Evolutionary conservation across 1,284 basidiomycete genomes (phyloP).

Genomic region (Porodaedalea pini): DNA sequence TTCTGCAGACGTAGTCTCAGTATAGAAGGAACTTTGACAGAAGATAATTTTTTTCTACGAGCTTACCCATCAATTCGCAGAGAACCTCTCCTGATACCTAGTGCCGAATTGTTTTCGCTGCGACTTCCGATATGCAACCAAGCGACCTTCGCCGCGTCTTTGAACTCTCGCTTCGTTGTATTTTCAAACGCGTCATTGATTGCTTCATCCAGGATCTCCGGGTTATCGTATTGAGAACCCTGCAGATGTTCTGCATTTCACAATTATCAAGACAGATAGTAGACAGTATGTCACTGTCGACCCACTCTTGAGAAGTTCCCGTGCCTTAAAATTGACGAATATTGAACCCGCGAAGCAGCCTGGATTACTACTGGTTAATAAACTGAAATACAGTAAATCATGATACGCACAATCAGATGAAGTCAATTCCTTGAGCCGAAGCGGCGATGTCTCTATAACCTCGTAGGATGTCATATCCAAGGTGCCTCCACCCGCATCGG

Average conservation of each 20-base stretch:
- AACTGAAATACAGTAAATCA: no score
- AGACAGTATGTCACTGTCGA: no score
- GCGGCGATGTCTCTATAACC: conserved; percentile 58
- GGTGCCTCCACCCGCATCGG: conserved; percentile 76
- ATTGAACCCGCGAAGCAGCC: conserved; percentile 76
- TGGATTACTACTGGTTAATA: conserved; percentile 26
- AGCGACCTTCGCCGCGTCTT: conserved; percentile 58
- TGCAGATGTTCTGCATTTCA: not conserved
- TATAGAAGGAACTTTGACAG: not conserved
- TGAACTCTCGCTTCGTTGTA: conserved; percentile 72
- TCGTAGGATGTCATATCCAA: conserved; percentile 76
- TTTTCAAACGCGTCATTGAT: conserved; percentile 67
- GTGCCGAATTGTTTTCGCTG: conserved; percentile 61
- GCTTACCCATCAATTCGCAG: conserved; percentile 66
- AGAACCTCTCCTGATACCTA: conserved; percentile 65
- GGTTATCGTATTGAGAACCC: conserved; percentile 47
- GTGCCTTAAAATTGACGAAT: conserved; percentile 52
- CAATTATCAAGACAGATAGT: not conserved
- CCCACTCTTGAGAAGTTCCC: conserved; percentile 5
- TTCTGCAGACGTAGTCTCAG: conserved; percentile 29
- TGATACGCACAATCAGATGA: conserved; percentile 64
- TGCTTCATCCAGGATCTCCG: conserved; percentile 64
- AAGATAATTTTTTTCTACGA: conserved; percentile 16
- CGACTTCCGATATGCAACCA: conserved; percentile 74
- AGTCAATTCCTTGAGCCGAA: conserved; percentile 74